Base-by-base conservation (phyloP, 345 rosid genomes). In the Acer yangbiense region DNA sequence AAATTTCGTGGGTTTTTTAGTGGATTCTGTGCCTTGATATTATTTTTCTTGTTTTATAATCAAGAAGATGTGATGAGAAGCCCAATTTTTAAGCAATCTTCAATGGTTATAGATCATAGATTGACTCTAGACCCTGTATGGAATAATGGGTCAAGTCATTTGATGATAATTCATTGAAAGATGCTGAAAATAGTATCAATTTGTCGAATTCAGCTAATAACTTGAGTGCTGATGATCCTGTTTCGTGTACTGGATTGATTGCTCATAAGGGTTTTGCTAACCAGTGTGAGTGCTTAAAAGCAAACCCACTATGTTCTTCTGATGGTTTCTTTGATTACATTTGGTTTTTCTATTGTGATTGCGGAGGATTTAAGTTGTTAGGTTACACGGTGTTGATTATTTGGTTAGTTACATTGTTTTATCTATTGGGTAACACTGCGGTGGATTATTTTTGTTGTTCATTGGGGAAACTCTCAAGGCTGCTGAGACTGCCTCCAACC, bases 371-470 rank as follows among this genome's bases (percentile, higher is more conserved):
- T 75, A 76, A 74, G 27, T 48, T 83, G 29, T 78, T 88, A 68
- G 98, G 90, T 23, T 92, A 88, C 77, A 27, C 73, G 9, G 85
- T 88, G 43, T 83, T 93, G 81, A 86, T 83, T 12, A 41, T 90
- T 68, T 95, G 98, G 98, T 90, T 95, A 41, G 88, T 72, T 76
- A 90, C 95, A 7, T 84, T 95, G 87, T 95, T 95, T 80, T 93
- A 93, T 83, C 77, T 95, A 39, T 76, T 93, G 87, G 99, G 98
- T 39, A 95, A 93, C 68, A 95, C 99, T 13, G 96, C 98, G 0
- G 96, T 97, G 0, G 98, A 95, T 92, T 93, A 92, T 86, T 93
- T 95, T 75, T 95, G 98, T 55, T 87, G 94, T 74, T 92, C 94
- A 0, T 85, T 95, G 72, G 97, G 92, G 92, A 95, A 90, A 88